A percentile compares a stretch with the other conserved stretches of the same genome.
Conservation (phyloP, 305 asterid genomes). For the Fraxinus paxiana region DNA sequence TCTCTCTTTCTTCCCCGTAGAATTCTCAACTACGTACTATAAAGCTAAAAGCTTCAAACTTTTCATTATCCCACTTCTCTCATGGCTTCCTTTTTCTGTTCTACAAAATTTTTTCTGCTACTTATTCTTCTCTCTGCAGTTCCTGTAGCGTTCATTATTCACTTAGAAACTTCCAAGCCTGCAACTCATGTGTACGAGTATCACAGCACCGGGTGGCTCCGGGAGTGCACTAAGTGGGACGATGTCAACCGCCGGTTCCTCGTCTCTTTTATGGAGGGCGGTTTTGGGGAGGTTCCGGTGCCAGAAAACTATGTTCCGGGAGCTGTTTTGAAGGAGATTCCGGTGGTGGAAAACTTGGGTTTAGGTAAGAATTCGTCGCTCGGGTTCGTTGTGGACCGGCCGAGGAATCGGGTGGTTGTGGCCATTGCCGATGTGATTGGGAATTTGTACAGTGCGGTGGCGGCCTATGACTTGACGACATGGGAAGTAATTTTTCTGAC, state of each 20-base stretch:
- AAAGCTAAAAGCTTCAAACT: slow-evolving; percentile 11
- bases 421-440: slow-evolving; percentile 60
- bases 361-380: slow-evolving; percentile 66
- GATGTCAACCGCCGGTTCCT: slow-evolving; percentile 60
- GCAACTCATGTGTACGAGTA: slow-evolving; percentile 54
- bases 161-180: slow-evolving; percentile 51
- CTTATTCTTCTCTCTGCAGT: slow-evolving; percentile 60
- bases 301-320: slow-evolving; percentile 20
- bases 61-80: background rate
- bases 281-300: slow-evolving; percentile 63
- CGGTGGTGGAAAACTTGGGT: slow-evolving; percentile 49
- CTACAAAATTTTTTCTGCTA: slow-evolving; percentile 41
- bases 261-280: slow-evolving; percentile 79
- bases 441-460: slow-evolving; percentile 62
- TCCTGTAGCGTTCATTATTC: slow-evolving; percentile 70
- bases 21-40: background rate
- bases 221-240: slow-evolving; percentile 91
- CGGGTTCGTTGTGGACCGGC: slow-evolving; percentile 65
- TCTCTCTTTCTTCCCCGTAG: background rate
- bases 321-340: slow-evolving; percentile 46
- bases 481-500: slow-evolving; percentile 72
- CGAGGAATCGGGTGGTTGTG: slow-evolving; percentile 66
- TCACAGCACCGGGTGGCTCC: slow-evolving; percentile 69
- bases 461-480: slow-evolving; percentile 68
- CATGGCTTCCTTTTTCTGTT: slow-evolving; percentile 52